These are phyloP conservation scores for Solanum verrucosum DNA, from an alignment of 257 asterid genomes.

Conservation along the genomic window DNA sequence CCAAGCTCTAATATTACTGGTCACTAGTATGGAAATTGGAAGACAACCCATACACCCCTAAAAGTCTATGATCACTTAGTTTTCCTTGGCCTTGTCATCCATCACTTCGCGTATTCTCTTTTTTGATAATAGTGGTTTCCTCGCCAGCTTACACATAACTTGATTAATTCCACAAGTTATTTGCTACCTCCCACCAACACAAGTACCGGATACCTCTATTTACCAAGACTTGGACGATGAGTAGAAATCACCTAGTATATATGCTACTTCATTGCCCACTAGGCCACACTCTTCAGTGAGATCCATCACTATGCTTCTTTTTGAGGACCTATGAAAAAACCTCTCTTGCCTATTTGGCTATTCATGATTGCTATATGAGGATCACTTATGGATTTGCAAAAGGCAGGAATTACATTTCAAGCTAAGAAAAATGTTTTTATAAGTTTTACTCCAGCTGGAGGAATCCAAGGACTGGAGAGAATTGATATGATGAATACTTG, in stretches of 20 bases:
- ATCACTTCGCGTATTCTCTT: neutral
- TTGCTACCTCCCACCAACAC: neutral
- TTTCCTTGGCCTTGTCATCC: constrained; percentile 1
- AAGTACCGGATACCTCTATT: neutral
- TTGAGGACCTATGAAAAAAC: neutral
- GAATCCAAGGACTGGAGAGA: neutral
- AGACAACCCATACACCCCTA: constrained; percentile 12
- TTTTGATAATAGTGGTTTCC: neutral
- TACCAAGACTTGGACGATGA: neutral
- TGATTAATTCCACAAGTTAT: neutral
- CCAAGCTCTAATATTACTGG: neutral
- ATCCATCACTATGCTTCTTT: neutral
- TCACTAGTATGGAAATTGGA: constrained; percentile 2
- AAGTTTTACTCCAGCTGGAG: neutral
- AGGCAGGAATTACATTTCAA: neutral
- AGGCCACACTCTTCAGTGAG: neutral
- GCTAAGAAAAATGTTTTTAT: neutral
- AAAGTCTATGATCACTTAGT: constrained; percentile 6
- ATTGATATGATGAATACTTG: neutral
- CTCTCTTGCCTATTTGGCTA: neutral
- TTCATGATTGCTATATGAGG: neutral
- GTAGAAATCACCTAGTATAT: neutral
- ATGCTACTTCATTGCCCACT: neutral
- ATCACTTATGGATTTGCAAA: neutral
- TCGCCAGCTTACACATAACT: neutral